Evolutionary conservation across 768 basidiomycete genomes (phyloP), one percentile per base, ranked within the genome.

Genomic region (Tricholoma matsutake): DNA sequence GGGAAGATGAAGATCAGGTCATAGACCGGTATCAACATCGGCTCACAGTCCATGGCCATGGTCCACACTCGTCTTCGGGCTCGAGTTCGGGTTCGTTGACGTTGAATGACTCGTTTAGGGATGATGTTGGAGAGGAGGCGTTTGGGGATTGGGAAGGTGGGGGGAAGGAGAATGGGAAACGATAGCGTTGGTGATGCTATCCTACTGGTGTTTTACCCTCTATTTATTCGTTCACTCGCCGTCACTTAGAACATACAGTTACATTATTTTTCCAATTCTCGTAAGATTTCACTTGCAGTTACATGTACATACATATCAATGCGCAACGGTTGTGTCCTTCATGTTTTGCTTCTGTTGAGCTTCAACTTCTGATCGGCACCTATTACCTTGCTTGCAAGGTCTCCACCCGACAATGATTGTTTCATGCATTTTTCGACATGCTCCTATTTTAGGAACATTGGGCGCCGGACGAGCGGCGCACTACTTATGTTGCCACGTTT

Each of bases 51-150:
- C 14, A 32, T 47, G 56, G n/a, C 56, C 56, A 57, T 20, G 43
- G 5, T 53, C 32, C 43, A n/a, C 41, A 22, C 43, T 47, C 34
- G 31, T 34, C 20, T 28, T 57, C 56, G n/a, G 18, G 41, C 3
- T 57, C 56, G 2, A 57, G 56, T 34, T 45, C 29, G 31, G 56
- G 43, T 47, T 57, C 43, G 13, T n/a, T 53, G 16, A 45, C 28
- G 47, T 47, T 39, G 43, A 47, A 70, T 18, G 73, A 73, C 28
- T 68, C 71, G 11, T 73, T 72, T 43, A 65, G 62, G 54, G 73
- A 72, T 57, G 68, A 68, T 31, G 60, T 32, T 32, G 29, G 65
- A 29, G 63, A 65, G n/a, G 45, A 59, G 18, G 63, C 49, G 37
- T 31, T 47, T 45, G 41, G 56, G 18, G 54, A 13, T 43, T 45